Base-by-base conservation (phyloP, 768 basidiomycete genomes). In the Lactifluus volemus region DNA sequence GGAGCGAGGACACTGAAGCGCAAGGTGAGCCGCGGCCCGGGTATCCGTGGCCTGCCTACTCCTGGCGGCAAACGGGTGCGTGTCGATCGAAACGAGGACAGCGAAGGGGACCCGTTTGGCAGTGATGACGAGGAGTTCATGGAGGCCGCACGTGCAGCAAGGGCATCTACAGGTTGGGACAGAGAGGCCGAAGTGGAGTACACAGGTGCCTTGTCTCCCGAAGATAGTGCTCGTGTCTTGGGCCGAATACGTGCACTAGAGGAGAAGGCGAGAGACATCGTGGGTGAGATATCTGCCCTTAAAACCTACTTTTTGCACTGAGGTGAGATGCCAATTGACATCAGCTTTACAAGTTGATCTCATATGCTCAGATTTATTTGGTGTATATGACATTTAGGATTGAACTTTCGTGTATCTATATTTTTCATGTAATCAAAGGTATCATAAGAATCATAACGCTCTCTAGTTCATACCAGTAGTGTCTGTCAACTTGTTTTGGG, bases 101-200 rank as follows among this genome's bases (percentile, higher is more conserved):
- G 56, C 56, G 61, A 63, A 48, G 61, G 61, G 0, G 61, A 63
- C 17, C 61, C 61, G 52, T 63, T 63, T 45, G 61, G 56, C 7
- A 58, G 61, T 41, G 61, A 63, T 10, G 61, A 63, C 2, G 61
- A 63, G 7, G 61, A 63, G 39, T 63, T 63, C 48, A 63, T 63
- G 61, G 61, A 63, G 34, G 61, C 61, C 12, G 61, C 61, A 5
- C 56, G 56, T n/a, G 61, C 61, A 2, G 61, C 61, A 10, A 58
- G 56, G 47, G 12, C 51, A n/a, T 21, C 47, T 15, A 25, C 32
- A 10, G 61, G 38, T 14, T 58, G 61, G 61, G 61, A 61, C 9
- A 52, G 52, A 32, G 61, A 41, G 21, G 47, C 36, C 6, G 61
- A 62, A 38, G 29, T 17, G 8, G 56, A 63, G 56, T 63, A 44